These are phyloP conservation scores for Linaria vulgaris DNA, from an alignment of 257 asterid genomes.

Conservation along the genomic window DNA sequence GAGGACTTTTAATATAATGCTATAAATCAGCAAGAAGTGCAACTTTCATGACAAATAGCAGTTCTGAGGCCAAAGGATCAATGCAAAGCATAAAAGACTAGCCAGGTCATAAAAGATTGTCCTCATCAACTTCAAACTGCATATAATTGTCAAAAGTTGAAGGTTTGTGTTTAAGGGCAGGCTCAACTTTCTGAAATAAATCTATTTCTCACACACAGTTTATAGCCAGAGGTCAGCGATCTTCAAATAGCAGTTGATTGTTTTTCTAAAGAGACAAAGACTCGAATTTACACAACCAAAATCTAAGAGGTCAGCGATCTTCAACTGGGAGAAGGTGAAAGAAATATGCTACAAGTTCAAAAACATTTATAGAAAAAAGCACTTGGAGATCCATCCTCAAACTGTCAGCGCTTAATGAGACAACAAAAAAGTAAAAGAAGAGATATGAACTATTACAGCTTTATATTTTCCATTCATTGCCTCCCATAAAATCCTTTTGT, in stretches of 20 bases:
- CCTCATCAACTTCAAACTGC: neutral
- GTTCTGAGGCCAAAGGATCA: neutral
- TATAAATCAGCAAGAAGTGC: neutral
- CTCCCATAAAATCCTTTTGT: conserved; percentile 64
- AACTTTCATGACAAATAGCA: neutral
- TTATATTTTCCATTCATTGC: conserved; percentile 36
- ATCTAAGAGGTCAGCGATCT: conserved; percentile 6
- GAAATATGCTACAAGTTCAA: neutral
- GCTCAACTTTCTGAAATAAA: conserved; percentile 15
- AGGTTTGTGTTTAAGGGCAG: neutral
- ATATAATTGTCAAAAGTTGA: conserved; percentile 6
- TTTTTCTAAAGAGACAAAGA: conserved; percentile 13
- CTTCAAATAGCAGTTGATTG: conserved; percentile 4
- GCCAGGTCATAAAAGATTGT: neutral
- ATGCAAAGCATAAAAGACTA: neutral
- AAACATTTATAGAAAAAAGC: conserved; percentile 1
- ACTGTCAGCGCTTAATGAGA: conserved; percentile 8
- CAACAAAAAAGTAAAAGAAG: neutral
- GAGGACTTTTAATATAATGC: neutral
- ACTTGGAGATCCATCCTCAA: conserved; percentile 13
- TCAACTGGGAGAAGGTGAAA: conserved; percentile 14
- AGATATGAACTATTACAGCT: conserved; percentile 36
- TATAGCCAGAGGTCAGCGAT: neutral
- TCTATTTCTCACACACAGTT: conserved; percentile 20
- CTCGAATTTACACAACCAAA: conserved; percentile 5